Conservation (phyloP, 2,329 filamentous ascomycete species). For the Aspergillus neoniger region DNA sequence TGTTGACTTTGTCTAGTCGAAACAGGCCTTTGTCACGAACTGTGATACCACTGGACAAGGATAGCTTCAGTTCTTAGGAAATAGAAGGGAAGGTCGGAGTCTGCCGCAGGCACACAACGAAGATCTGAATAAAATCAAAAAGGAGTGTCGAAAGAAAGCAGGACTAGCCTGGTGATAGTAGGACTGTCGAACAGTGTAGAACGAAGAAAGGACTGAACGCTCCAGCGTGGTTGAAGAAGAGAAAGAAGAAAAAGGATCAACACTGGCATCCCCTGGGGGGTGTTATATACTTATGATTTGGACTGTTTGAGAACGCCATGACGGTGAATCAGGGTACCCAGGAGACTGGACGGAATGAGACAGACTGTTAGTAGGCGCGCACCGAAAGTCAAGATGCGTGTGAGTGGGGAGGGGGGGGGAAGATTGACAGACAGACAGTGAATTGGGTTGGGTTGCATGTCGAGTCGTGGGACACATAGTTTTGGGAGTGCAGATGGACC, state of each 20-base stretch:
- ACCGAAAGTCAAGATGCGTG: neutral
- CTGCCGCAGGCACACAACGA: conserved; percentile 38
- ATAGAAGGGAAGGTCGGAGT: conserved; percentile 31
- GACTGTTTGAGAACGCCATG: neutral
- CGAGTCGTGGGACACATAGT: neutral
- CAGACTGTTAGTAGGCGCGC: neutral
- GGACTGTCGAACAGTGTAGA: conserved; percentile 29
- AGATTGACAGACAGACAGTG: neutral
- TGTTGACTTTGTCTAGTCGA: conserved; percentile 14
- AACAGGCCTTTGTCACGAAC: conserved; percentile 5
- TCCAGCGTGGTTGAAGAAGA: conserved; percentile 24
- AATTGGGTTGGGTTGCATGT: neutral
- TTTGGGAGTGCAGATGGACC: neutral
- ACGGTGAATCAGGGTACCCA: neutral
- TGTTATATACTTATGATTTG: conserved; percentile 19
- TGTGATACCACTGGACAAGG: neutral
- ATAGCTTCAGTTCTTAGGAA: no score
- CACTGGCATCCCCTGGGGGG: conserved; percentile 20
- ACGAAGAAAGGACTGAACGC: conserved; percentile 25
- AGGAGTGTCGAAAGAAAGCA: conserved; percentile 33
- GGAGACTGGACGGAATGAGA: neutral
- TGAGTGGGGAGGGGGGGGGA: neutral
- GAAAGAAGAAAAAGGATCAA: conserved; percentile 10
- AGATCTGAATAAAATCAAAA: conserved; percentile 7
- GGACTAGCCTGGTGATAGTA: conserved; percentile 35